Evolutionary conservation across 192 early-diverging fungal species (phyloP), one percentile per base, ranked within the genome.

Genomic region (Coemansia sp.): DNA sequence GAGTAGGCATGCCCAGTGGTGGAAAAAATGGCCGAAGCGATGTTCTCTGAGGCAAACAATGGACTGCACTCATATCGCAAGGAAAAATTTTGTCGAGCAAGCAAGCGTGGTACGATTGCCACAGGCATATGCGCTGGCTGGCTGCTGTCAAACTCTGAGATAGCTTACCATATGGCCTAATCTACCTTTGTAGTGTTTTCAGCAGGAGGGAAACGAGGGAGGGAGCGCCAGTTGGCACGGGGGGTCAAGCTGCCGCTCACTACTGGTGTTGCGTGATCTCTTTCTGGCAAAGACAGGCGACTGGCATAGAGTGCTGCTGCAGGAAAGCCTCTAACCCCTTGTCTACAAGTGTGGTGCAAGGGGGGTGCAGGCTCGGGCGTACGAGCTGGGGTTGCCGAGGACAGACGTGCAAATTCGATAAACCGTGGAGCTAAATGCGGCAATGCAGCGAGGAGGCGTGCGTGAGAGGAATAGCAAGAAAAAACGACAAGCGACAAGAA

Each of bases 81-180:
- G n/a, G n/a, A n/a, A n/a, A n/a, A 29, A 29, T 0, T 46, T 46
- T 29, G 21, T 48, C 24, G 24, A 27, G 24, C 46, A 3, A 15
- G 44, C 11, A 24, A 22, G 14, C 4, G 26, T 27, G 56, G 19
- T 38, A 27, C 56, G 42, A 58, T 42, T 29, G n/a, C 24, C 22
- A 29, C 11, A 3, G 11, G 24, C 43, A 27, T 15, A 32, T 50
- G 43, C 43, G 10, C 12, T 10, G 29, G 10, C 12, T 10, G 29
- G 29, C 29, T 32, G 3, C 7, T 32, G 29, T 32, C 29, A 10
- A 9, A 29, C 46, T 24, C 26, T 7, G 46, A 29, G 46, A 29
- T 50, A 50, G n/a, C 46, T 50, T 50, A 50, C 46, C 46, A 50
- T 50, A 50, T 58, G 39, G 56, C 39, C 15, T 58, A 32, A 22